These are phyloP conservation scores for Stenogyne calaminthoides DNA, from an alignment of 305 asterid genomes.

Conservation along the genomic window DNA sequence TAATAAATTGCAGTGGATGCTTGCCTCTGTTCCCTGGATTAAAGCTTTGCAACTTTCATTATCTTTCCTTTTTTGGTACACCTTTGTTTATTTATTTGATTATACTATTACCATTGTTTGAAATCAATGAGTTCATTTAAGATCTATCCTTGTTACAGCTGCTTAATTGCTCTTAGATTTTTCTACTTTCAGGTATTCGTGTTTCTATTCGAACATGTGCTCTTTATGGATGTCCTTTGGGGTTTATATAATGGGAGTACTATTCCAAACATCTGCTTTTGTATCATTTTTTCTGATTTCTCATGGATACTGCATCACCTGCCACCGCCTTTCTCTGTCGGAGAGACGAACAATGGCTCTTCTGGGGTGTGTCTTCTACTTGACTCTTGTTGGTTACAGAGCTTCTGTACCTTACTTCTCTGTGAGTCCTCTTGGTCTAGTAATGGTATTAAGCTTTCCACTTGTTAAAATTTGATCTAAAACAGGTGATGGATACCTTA, in stretches of 20 bases:
- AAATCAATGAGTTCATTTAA: neutral
- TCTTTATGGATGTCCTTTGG: conserved; percentile 96
- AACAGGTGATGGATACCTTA: neutral
- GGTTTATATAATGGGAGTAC: conserved; percentile 72
- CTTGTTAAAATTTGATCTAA: neutral
- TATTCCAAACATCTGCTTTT: conserved; percentile 65
- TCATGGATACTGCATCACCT: conserved; percentile 81
- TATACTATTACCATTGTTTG: neutral
- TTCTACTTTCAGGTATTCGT: conserved; percentile 64
- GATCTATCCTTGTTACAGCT: neutral
- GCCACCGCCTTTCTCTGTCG: conserved; percentile 67
- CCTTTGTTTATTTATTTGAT: neutral
- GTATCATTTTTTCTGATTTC: conserved; percentile 77
- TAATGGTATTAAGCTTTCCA: neutral
- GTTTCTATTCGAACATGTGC: conserved; percentile 58
- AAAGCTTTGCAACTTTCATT: conserved; percentile 75
- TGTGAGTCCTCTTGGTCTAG: conserved; percentile 47
- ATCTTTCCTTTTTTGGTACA: conserved; percentile 87
- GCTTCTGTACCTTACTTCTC: conserved; percentile 85
- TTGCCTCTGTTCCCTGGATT: conserved; percentile 74
- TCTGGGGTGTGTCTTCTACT: conserved; percentile 68
- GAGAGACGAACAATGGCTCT: conserved; percentile 70
- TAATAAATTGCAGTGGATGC: conserved; percentile 85
- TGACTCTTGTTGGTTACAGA: conserved; percentile 80
- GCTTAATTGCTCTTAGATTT: neutral